A percentile compares a stretch with the other conserved stretches of the same genome.
Conservation (phyloP, 1,284 basidiomycete species). For the Microbotryum silenes-acaulis region DNA sequence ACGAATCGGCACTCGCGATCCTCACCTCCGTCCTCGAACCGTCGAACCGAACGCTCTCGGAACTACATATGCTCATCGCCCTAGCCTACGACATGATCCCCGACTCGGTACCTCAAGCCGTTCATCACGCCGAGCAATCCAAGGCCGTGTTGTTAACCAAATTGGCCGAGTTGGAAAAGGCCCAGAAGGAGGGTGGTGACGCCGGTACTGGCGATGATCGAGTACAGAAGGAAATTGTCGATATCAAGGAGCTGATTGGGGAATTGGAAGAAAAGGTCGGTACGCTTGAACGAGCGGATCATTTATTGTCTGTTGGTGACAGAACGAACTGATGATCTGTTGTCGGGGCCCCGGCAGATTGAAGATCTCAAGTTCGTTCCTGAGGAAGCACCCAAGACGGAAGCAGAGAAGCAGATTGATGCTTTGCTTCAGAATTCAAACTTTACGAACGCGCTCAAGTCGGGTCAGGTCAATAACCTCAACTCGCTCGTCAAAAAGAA, state of each 20-base stretch:
- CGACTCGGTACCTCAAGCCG: conserved; percentile 23
- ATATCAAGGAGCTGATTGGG: conserved; percentile 28
- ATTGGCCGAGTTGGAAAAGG: conserved; percentile 17
- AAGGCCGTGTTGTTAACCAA: conserved; percentile 30
- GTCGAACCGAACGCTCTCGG: conserved; percentile 31
- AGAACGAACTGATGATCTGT: neutral
- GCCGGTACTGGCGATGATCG: conserved; percentile 10
- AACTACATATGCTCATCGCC: conserved; percentile 36
- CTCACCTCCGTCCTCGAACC: conserved; percentile 19
- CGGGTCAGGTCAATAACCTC: conserved; percentile 31
- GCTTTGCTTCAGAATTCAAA: conserved; percentile 19
- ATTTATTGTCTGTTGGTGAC: neutral
- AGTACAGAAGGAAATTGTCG: conserved; percentile 27
- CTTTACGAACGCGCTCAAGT: conserved; percentile 3
- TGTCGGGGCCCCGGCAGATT: conserved; percentile 24
- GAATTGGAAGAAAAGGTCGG: conserved; percentile 33
- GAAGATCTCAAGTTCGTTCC: conserved; percentile 35
- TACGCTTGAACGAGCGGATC: neutral
- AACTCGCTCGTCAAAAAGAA: conserved; percentile 35
- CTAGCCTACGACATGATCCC: conserved; percentile 35
- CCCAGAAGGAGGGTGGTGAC: neutral
- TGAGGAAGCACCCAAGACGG: conserved; percentile 22
- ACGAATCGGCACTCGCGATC: conserved; percentile 24
- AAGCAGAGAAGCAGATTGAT: conserved; percentile 23
- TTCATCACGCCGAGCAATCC: conserved; percentile 34